Evolutionary conservation across 176 grass and related monocot genomes (phyloP).

Genomic region (Elaeis guineensis): DNA sequence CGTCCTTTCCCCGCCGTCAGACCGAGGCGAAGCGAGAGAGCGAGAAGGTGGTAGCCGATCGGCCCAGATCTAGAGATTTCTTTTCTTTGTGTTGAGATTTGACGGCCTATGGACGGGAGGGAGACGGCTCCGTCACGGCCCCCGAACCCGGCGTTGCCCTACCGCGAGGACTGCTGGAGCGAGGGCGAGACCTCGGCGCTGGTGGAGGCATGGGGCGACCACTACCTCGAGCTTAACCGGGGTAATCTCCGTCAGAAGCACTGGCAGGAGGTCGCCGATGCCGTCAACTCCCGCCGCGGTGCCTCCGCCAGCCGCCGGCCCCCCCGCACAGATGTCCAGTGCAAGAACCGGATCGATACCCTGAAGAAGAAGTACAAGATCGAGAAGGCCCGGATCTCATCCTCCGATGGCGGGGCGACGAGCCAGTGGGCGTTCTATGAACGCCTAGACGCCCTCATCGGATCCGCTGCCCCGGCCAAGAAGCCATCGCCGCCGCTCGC

Average conservation of each 20-base stretch:
- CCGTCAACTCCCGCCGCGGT: slow-evolving; percentile 63
- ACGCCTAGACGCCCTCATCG: slow-evolving; percentile 72
- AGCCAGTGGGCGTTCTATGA: slow-evolving; percentile 63
- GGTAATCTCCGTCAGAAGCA: slow-evolving; percentile 98
- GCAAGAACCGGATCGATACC: slow-evolving; percentile 99
- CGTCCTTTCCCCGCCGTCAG: slow-evolving; percentile 13
- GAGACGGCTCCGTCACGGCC: slow-evolving; percentile 32
- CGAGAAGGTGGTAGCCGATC: slow-evolving; percentile 9
- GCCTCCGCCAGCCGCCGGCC: slow-evolving; percentile 51
- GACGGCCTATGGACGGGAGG: slow-evolving; percentile 7
- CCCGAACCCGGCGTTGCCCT: slow-evolving; percentile 71
- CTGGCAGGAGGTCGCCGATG: slow-evolving; percentile 86
- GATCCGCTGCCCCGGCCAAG: slow-evolving; percentile 21
- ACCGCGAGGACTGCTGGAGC: slow-evolving; percentile 99
- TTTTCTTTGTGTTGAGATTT: no score
- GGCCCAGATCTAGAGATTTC: no score
- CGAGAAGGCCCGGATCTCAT: slow-evolving; percentile 27
- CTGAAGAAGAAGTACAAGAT: slow-evolving; percentile 99
- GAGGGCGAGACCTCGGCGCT: slow-evolving; percentile 88
- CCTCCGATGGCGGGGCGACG: slow-evolving; percentile 13
- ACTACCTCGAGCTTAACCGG: slow-evolving; percentile 80
- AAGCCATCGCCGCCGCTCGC: slow-evolving; percentile 27
- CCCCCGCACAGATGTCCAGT: slow-evolving; percentile 86
- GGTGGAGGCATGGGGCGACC: slow-evolving; percentile 75
- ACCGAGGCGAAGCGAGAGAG: no score